Percentiles rank a stretch among this genome's conserved stretches.
These are phyloP conservation scores for Ascoidea tarda DNA, from an alignment of 805 yeast species.

Conservation along the genomic window DNA sequence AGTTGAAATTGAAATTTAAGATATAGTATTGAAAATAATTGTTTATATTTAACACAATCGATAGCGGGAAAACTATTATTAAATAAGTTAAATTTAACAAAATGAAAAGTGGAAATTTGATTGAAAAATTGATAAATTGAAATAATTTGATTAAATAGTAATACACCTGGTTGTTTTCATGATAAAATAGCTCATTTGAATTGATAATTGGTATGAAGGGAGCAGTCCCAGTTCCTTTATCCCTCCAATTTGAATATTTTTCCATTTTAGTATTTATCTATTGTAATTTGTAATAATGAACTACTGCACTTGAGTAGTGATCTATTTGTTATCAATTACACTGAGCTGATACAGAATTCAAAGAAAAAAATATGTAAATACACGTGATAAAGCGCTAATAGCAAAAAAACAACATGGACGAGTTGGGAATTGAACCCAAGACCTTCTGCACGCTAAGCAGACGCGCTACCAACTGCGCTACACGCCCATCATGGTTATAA, in stretches of 20 bases:
- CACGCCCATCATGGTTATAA: no score
- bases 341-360: no score
- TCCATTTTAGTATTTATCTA: constrained; percentile 35
- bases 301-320: no score
- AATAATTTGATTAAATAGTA: neutral
- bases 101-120: constrained; percentile 18
- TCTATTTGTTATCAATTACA: no score
- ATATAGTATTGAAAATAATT: constrained; percentile 9
- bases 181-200: constrained; percentile 9
- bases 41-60: constrained; percentile 11
- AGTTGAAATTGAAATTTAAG: constrained; percentile 13
- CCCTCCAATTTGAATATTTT: constrained; percentile 74
- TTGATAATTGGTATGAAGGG: constrained; percentile 59
- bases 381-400: no score
- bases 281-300: no score
- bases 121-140: constrained; percentile 13
- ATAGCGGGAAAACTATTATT: constrained; percentile 1
- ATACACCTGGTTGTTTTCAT: constrained; percentile 4
- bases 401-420: no score
- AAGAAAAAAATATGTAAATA: no score
- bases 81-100: constrained; percentile 10
- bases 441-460: constrained; percentile 69
- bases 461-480: constrained; percentile 80
- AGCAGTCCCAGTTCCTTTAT: constrained; percentile 85
- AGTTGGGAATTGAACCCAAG: constrained; percentile 55